Conservation (phyloP, 768 basidiomycete genomes). For the Stropharia rugosoannulata region DNA sequence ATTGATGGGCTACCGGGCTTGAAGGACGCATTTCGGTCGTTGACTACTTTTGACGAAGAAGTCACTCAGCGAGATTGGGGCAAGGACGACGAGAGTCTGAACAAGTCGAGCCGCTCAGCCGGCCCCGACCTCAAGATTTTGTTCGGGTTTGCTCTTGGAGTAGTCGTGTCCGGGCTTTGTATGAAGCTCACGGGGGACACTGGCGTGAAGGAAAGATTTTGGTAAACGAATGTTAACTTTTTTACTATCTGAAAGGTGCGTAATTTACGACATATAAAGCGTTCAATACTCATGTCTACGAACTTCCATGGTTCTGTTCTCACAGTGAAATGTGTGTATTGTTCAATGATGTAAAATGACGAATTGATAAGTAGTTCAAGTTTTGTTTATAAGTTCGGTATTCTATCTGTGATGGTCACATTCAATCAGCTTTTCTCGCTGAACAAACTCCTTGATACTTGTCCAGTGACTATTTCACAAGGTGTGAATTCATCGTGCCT, state of each 20-base stretch:
- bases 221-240: background rate
- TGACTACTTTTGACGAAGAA: slow-evolving; percentile 8
- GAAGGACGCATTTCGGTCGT: slow-evolving; percentile 12
- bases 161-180: slow-evolving; percentile 2
- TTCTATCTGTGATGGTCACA: background rate
- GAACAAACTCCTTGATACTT: background rate
- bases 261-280: no score
- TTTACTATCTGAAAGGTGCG: no score
- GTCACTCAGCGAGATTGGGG: slow-evolving; percentile 13
- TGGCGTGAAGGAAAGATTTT: slow-evolving; percentile 2
- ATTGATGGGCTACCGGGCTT: slow-evolving; percentile 20
- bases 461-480: background rate
- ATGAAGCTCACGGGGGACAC: slow-evolving; percentile 1
- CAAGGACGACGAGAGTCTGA: slow-evolving; percentile 13
- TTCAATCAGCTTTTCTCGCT: no score
- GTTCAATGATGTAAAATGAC: no score
- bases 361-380: no score
- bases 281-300: no score
- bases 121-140: background rate
- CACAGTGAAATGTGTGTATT: no score
- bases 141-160: background rate
- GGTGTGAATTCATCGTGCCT: background rate
- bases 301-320: no score
- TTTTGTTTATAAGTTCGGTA: no score
- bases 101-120: background rate